These are phyloP conservation scores for Umbilicus rupestris DNA, from an alignment of 164 flowering plant genomes.

Conservation along the genomic window DNA sequence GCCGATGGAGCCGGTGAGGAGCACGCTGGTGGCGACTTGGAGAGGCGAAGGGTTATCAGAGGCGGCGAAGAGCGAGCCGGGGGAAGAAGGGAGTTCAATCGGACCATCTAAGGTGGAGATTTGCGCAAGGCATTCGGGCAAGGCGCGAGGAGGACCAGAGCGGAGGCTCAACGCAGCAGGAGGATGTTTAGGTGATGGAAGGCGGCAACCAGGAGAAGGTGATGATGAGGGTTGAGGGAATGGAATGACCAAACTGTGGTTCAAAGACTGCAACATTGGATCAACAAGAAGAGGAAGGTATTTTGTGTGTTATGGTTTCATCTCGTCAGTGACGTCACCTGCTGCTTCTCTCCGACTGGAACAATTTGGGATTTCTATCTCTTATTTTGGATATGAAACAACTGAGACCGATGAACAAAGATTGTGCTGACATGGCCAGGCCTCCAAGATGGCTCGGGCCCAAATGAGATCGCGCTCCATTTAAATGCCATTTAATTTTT, in stretches of 20 bases:
- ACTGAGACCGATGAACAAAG: too few relatives aligned
- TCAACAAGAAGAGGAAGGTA: not conserved
- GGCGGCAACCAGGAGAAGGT: constrained; percentile 12
- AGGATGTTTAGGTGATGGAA: constrained; percentile 14
- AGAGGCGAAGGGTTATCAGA: constrained; percentile 58
- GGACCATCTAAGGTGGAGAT: constrained; percentile 47
- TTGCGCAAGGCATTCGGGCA: constrained; percentile 25
- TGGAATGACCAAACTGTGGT: constrained; percentile 10
- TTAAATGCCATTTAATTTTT: too few relatives aligned
- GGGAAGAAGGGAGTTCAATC: constrained; percentile 42
- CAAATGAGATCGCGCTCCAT: too few relatives aligned
- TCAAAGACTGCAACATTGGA: constrained; percentile 28
- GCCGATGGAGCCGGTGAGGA: constrained; percentile 85
- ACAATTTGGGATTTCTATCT: too few relatives aligned
- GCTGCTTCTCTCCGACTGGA: too few relatives aligned
- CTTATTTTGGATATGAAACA: too few relatives aligned
- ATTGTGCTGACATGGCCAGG: too few relatives aligned
- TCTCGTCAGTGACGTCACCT: not conserved
- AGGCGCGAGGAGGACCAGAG: constrained; percentile 21
- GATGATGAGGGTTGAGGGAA: constrained; percentile 6
- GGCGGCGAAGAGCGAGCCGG: constrained; percentile 44
- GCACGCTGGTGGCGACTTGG: constrained; percentile 78
- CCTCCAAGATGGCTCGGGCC: too few relatives aligned
- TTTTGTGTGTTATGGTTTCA: not conserved
- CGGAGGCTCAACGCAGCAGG: constrained; percentile 7